A percentile compares a stretch with the other conserved stretches of the same genome.
Evolutionary conservation across 495 filamentous ascomycete genomes (phyloP).

Genomic region (Hypoxylon intermedium): DNA sequence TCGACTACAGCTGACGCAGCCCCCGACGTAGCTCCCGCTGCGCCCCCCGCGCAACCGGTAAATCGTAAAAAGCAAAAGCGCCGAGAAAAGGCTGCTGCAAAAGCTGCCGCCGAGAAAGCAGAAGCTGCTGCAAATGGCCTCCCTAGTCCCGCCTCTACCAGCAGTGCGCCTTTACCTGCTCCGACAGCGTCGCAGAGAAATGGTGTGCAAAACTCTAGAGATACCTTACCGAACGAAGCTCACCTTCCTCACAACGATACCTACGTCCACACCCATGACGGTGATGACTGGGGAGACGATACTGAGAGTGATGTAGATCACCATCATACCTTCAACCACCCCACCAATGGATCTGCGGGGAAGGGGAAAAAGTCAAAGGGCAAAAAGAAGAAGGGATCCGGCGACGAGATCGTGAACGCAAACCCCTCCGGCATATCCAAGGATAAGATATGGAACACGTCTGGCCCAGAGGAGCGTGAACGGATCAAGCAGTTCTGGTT

Average conservation of each 20-base stretch:
- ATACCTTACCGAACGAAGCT: slow-evolving; percentile 20
- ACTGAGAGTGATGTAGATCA: slow-evolving; percentile 55
- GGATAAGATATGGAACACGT: slow-evolving; percentile 97
- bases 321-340: slow-evolving; percentile 32
- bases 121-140: slow-evolving; percentile 47
- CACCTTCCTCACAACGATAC: too few species aligned
- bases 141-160: slow-evolving; percentile 47
- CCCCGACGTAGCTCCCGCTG: too few species aligned
- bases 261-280: slow-evolving; percentile 44
- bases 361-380: slow-evolving; percentile 68
- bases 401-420: slow-evolving; percentile 21
- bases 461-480: slow-evolving; percentile 88
- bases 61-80: slow-evolving; percentile 95
- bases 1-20: slow-evolving; percentile 32
- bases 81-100: slow-evolving; percentile 76
- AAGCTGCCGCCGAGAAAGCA: slow-evolving; percentile 63
- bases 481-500: slow-evolving; percentile 99
- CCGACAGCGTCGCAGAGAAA: slow-evolving; percentile 38
- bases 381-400: slow-evolving; percentile 62
- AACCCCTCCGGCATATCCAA: slow-evolving; percentile 60
- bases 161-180: slow-evolving; percentile 39
- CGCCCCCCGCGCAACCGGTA: slow-evolving; percentile 55
- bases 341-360: slow-evolving; percentile 35
- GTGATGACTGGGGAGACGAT: slow-evolving; percentile 56
- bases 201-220: slow-evolving; percentile 28